These are phyloP conservation scores for Trametes cinnabarina DNA, from an alignment of 768 basidiomycete species.

Conservation along the genomic window DNA sequence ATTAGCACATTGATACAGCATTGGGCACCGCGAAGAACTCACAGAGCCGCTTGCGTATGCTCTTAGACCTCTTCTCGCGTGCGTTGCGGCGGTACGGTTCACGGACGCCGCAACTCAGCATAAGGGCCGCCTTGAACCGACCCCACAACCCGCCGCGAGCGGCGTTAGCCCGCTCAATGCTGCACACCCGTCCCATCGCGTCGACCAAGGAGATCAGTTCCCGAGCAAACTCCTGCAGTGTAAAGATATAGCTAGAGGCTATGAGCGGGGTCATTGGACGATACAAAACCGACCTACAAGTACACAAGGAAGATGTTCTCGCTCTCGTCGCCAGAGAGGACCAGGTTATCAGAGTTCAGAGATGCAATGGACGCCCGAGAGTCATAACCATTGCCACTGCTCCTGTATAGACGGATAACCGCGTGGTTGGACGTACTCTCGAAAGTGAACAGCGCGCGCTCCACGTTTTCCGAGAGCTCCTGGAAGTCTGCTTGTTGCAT, in stretches of 20 bases:
- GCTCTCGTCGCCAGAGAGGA: constrained; percentile 52
- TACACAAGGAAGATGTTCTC: constrained; percentile 89
- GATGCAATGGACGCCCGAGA: constrained; percentile 25
- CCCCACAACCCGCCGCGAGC: constrained; percentile 40
- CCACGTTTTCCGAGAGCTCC: constrained; percentile 61
- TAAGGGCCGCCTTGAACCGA: constrained; percentile 26
- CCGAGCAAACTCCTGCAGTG: constrained; percentile 87
- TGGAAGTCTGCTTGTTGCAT: constrained; percentile 49
- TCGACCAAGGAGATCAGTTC: constrained; percentile 82
- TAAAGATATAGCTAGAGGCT: constrained; percentile 85
- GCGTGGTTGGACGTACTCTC: constrained; percentile 85
- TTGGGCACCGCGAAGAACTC: too few species aligned
- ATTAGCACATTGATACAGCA: neutral
- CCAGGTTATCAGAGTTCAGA: constrained; percentile 33
- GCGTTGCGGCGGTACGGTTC: neutral
- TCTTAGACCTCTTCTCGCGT: constrained; percentile 11
- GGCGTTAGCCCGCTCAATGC: constrained; percentile 52
- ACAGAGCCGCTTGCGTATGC: constrained; percentile 31
- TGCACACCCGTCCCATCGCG: constrained; percentile 77
- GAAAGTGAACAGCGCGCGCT: constrained; percentile 67
- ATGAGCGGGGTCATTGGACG: neutral
- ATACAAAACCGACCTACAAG: constrained; percentile 59
- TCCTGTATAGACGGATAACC: constrained; percentile 66
- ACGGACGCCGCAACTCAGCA: neutral
- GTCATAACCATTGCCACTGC: constrained; percentile 37